Conservation (phyloP, 768 basidiomycete genomes). For the Rhodosporidiobolus sp. region DNA sequence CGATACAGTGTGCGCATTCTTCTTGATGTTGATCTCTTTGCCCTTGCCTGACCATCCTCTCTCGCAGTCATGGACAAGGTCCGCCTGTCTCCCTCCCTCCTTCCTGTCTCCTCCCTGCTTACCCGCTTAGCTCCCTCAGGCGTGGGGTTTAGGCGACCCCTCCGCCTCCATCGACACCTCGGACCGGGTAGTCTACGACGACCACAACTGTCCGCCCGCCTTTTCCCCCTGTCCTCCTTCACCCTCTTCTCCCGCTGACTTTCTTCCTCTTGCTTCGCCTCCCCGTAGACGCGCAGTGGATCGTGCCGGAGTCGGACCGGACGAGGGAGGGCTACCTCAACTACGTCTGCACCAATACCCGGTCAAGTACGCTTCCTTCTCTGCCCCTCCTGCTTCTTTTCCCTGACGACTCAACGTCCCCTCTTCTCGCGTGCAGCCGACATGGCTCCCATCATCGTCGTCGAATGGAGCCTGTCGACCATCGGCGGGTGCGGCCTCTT, state of each 20-base stretch:
- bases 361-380: neutral
- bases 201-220: slow-evolving; percentile 24
- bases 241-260: neutral
- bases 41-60: neutral
- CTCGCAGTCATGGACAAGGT: slow-evolving; percentile 15
- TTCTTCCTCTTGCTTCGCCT: neutral
- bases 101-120: neutral
- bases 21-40: neutral
- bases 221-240: neutral
- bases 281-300: slow-evolving; percentile 12
- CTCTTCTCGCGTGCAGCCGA: neutral
- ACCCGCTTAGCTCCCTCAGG: neutral
- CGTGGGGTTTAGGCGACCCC: slow-evolving; percentile 13
- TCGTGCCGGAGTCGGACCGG: neutral
- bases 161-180: neutral
- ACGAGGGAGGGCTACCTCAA: slow-evolving; percentile 15
- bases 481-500: slow-evolving; percentile 8
- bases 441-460: neutral
- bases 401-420: neutral
- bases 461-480: slow-evolving; percentile 2
- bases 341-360: slow-evolving; percentile 3
- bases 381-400: no score
- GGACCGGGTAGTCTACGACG: slow-evolving; percentile 15
- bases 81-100: neutral
- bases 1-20: slow-evolving; percentile 12